A percentile compares a stretch with the other conserved stretches of the same genome.
phyloP scores from a whole-genome alignment of 306 rosid genomes.

The Myrica gale region DNA sequence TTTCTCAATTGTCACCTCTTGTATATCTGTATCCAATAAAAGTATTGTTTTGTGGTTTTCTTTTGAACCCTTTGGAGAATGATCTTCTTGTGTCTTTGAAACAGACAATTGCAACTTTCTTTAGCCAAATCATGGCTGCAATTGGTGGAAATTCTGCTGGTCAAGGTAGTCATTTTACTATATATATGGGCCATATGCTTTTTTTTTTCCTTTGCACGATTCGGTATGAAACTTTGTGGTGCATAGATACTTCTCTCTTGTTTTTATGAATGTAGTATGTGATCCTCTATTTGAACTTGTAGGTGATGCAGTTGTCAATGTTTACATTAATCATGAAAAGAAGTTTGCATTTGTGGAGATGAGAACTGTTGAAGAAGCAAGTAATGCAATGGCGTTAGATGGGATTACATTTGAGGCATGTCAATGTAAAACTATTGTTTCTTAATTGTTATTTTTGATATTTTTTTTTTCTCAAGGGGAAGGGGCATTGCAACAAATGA shows the following conservation, averaged over 20 bases:
- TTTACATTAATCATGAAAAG: conserved; percentile 83
- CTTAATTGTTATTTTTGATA: background rate
- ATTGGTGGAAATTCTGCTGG: conserved; percentile 82
- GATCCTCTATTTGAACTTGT: conserved; percentile 36
- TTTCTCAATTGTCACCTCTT: background rate
- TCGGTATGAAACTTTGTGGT: background rate
- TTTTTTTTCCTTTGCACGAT: conserved; percentile 2
- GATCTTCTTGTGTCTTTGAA: conserved; percentile 17
- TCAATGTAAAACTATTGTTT: background rate
- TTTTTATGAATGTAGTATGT: conserved; percentile 20
- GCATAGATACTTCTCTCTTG: background rate
- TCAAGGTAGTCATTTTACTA: conserved; percentile 43
- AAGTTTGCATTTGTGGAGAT: conserved; percentile 88
- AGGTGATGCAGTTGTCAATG: conserved; percentile 87
- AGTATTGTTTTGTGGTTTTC: conserved; percentile 13
- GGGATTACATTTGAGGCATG: conserved; percentile 78
- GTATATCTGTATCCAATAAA: conserved; percentile 8
- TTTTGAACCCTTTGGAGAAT: conserved; percentile 26
- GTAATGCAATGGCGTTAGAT: conserved; percentile 87
- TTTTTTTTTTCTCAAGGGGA: background rate
- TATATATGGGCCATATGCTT: background rate
- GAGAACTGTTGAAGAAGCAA: conserved; percentile 90
- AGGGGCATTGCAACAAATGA: background rate
- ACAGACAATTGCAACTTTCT: conserved; percentile 76
- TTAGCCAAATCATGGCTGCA: conserved; percentile 73